phyloP scores from a whole-genome alignment of 148 eudicot genomes.

The Vaccinium corymbosum region DNA sequence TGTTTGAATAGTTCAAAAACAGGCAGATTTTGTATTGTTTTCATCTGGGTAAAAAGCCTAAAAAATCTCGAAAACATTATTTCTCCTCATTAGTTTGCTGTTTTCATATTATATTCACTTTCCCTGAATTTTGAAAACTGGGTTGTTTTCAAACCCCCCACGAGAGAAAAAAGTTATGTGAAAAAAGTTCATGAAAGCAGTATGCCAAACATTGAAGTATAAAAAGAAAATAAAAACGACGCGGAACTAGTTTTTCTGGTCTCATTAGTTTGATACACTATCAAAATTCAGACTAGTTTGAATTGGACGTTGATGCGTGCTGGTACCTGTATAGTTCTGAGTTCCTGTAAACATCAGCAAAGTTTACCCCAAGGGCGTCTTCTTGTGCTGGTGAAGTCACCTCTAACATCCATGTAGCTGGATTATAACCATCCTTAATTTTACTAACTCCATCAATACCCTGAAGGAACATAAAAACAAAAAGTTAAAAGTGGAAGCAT shows the following conservation, averaged over 20 bases:
- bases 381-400: conserved; percentile 56
- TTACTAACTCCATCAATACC: conserved; percentile 44
- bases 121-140: neutral
- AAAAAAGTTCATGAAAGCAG: neutral
- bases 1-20: no score
- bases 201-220: neutral
- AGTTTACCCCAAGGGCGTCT: conserved; percentile 41
- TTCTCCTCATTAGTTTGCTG: neutral
- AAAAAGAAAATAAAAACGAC: no score
- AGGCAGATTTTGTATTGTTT: no score
- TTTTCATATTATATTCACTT: neutral
- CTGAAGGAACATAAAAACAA: conserved; percentile 19
- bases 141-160: neutral
- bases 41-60: no score
- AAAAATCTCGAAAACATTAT: no score
- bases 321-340: conserved; percentile 42
- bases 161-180: no score
- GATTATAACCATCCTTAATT: conserved; percentile 59
- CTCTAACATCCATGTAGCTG: conserved; percentile 71
- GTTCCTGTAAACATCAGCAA: conserved; percentile 41
- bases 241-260: no score
- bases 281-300: neutral
- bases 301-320: neutral
- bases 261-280: no score
- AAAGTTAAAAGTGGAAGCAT: neutral